Percentiles rank a stretch among this genome's conserved stretches.
Evolutionary conservation across 495 filamentous ascomycete genomes (phyloP).

Genomic region (Penicillium chermesinum): DNA sequence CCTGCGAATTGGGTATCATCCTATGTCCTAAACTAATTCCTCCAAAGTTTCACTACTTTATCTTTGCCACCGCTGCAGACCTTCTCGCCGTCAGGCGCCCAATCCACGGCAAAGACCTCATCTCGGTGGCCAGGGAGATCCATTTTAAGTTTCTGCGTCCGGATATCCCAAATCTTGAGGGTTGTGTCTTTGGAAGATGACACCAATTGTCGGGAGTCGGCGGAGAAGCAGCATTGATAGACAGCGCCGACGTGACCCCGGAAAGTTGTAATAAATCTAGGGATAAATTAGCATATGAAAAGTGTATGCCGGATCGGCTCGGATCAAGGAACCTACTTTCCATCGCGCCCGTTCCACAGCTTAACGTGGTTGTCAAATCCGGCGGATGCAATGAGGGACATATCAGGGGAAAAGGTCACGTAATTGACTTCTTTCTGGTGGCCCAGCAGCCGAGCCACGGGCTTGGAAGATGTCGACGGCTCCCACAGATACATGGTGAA

Average conservation of each 20-base stretch:
- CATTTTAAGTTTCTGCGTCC: conserved; percentile 72
- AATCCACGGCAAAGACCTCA: conserved; percentile 91
- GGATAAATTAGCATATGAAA: neutral
- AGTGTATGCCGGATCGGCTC: neutral
- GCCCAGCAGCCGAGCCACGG: conserved; percentile 78
- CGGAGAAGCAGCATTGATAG: conserved; percentile 83
- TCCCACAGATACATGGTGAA: conserved; percentile 98
- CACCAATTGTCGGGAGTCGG: conserved; percentile 80
- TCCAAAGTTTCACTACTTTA: conserved; percentile 84
- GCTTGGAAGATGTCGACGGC: conserved; percentile 71
- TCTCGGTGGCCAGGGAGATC: conserved; percentile 94
- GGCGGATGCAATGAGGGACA: conserved; percentile 75
- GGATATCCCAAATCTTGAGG: conserved; percentile 88
- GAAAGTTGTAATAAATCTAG: conserved; percentile 73
- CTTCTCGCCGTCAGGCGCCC: conserved; percentile 78
- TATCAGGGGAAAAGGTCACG: conserved; percentile 89
- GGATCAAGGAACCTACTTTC: conserved; percentile 56
- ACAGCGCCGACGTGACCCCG: conserved; percentile 91
- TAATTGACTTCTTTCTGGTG: conserved; percentile 97
- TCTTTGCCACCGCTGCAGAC: conserved; percentile 91
- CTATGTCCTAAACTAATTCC: conserved; percentile 47
- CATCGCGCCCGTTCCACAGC: conserved; percentile 71
- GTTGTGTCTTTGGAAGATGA: conserved; percentile 90
- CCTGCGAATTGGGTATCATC: conserved; percentile 14
- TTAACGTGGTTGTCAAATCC: conserved; percentile 93